phyloP scores from a whole-genome alignment of 2,329 filamentous ascomycete genomes.

The Ophiostoma fasciatum region DNA sequence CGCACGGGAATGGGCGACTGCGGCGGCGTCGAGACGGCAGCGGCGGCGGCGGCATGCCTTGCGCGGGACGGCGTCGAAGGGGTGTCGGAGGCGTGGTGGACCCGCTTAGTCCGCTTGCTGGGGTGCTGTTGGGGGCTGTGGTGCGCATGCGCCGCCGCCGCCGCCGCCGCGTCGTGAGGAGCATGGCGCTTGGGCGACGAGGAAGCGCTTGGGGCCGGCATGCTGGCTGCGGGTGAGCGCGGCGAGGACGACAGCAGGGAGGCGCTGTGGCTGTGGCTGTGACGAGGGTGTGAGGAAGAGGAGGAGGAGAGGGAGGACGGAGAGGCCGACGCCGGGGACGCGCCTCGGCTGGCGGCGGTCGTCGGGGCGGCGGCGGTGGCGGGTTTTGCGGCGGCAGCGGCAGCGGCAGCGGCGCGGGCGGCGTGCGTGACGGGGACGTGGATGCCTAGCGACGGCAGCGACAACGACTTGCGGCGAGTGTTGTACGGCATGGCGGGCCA shows the following conservation, averaged over 20 bases:
- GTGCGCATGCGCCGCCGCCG: constrained; percentile 10
- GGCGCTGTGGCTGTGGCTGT: too few relatives aligned
- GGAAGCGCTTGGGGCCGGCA: constrained; percentile 16
- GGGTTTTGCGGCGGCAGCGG: constrained; percentile 14
- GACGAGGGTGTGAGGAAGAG: neutral
- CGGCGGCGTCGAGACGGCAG: constrained; percentile 59
- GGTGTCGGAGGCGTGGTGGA: constrained; percentile 59
- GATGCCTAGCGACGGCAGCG: constrained; percentile 82
- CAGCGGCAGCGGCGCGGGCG: constrained; percentile 35
- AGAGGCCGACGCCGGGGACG: neutral
- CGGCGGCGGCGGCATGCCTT: constrained; percentile 15
- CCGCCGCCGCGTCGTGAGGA: neutral
- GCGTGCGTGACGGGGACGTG: constrained; percentile 59
- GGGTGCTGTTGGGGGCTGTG: constrained; percentile 25
- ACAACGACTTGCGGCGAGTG: constrained; percentile 90
- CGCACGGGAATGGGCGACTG: constrained; percentile 47
- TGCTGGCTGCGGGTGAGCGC: constrained; percentile 11
- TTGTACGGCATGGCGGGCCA: constrained; percentile 67
- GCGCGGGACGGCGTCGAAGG: constrained; percentile 14
- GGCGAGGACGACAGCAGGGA: constrained; percentile 6
- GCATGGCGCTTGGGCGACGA: constrained; percentile 11
- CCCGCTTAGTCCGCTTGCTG: constrained; percentile 63
- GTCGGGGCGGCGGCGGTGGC: constrained; percentile 18
- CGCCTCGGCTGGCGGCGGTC: constrained; percentile 8
- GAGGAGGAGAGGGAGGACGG: neutral